Evolutionary conservation across 805 yeast species (phyloP), one percentile per base, ranked within the genome.

Genomic region (Ogataea trehaloabstinens): DNA sequence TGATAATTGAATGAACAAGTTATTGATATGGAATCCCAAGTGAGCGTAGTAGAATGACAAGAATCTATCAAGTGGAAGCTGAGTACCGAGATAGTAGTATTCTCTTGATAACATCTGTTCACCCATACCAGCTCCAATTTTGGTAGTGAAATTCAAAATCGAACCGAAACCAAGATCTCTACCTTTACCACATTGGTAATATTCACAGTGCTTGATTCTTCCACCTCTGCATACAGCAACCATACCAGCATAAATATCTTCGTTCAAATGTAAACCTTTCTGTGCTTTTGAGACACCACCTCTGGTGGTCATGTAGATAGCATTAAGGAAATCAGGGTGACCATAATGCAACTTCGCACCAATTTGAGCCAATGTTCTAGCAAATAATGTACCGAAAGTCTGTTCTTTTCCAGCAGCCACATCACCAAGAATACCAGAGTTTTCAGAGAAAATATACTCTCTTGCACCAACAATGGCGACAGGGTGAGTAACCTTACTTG

Each of bases 51-150:
- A 85, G 70, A 85, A 85, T 7, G 91, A 81, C 48, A 85, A 71
- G 72, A 85, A 82, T 64, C 91, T 75, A 60, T 85, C 91, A 54
- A 85, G 64, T 31, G 91, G 93, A 46, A 85, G 67, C 57, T 81
- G 89, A 27, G 91, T 81, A 56, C 91, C 88, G 62, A 85, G 63
- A 63, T 84, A 83, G 64, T 80, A 85, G 61, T 85, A 85, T 61
- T 85, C 95, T 67, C 95, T 74, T 19, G 90, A 83, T 44, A 85
- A 68, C 81, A 85, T 82, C 63, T 85, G 95, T 65, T 85, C 95
- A 63, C 93, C 93, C 95, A 85, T 85, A 66, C 95, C 95, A 51
- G 93, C 90, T 65, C 95, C 95, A 74, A 85, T 84, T 66, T 85
- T 85, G 29, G 90, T 84, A 17, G 89, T 84, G 74, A 85, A 85